Evolutionary conservation across 2,329 filamentous ascomycete species (phyloP).

Genomic region (Ophiocordyceps camponoti-saundersi): DNA sequence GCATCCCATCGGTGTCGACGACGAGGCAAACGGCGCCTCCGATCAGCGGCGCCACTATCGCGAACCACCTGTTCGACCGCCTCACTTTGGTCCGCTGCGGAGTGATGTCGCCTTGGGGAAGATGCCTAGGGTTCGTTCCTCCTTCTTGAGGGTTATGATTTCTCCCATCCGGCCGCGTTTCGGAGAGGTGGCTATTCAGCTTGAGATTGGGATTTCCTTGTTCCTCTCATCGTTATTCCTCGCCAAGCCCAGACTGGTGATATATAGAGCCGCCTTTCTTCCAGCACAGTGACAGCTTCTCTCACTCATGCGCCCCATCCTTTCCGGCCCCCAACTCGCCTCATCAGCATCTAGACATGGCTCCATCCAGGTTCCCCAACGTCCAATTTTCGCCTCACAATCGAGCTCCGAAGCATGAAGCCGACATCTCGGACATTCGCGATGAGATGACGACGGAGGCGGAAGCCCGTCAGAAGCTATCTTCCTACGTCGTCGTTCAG

Average conservation of each 20-base stretch:
- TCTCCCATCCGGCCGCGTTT: too few species aligned
- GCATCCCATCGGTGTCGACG: background rate
- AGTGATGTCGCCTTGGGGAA: too few species aligned
- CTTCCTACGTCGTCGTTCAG: constrained; percentile 22
- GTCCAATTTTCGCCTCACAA: background rate
- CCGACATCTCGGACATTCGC: constrained; percentile 18
- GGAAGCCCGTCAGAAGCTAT: constrained; percentile 20
- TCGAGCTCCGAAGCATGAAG: constrained; percentile 4
- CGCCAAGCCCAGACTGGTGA: background rate
- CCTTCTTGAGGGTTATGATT: too few species aligned
- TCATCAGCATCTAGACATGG: background rate
- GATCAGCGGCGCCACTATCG: background rate
- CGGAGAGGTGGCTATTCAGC: too few species aligned
- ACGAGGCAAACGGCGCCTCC: background rate
- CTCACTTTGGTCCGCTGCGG: background rate
- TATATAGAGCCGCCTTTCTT: background rate
- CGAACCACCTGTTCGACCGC: background rate
- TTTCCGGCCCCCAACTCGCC: background rate
- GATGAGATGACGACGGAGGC: constrained; percentile 17
- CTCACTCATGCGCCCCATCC: too few species aligned
- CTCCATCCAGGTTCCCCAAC: background rate
- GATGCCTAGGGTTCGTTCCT: too few species aligned
- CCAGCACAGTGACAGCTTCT: background rate
- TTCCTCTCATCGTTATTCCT: too few species aligned
- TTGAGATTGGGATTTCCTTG: too few species aligned